phyloP scores from a whole-genome alignment of 257 asterid species.

The Gynochthodes officinalis region DNA sequence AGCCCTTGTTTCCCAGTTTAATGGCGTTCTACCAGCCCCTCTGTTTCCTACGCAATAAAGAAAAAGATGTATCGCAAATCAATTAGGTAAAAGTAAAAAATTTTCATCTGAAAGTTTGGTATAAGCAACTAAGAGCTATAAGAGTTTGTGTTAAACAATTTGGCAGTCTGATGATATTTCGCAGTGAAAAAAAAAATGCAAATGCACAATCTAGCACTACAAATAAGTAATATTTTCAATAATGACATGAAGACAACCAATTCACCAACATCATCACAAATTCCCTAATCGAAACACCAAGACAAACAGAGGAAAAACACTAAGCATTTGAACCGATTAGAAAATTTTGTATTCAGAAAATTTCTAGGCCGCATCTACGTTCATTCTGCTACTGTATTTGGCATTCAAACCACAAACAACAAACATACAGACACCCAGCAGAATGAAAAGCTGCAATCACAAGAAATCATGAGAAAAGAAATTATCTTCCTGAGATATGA shows the following conservation, averaged over 20 bases:
- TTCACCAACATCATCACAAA: neutral
- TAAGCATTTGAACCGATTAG: neutral
- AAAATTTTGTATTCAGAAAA: neutral
- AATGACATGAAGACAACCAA: neutral
- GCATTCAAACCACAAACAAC: neutral
- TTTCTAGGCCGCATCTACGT: neutral
- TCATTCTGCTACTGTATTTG: neutral
- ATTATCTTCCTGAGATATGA: neutral
- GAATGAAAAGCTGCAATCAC: neutral
- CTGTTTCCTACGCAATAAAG: conserved; percentile 34
- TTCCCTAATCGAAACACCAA: neutral
- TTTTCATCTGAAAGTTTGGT: neutral
- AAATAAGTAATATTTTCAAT: neutral
- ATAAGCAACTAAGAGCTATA: neutral
- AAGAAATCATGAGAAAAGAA: neutral
- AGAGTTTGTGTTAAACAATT: neutral
- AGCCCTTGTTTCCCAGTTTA: conserved; percentile 54
- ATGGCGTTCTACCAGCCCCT: conserved; percentile 47
- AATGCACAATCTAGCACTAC: neutral
- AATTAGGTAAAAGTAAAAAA: neutral
- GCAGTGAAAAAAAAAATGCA: neutral
- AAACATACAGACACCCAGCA: neutral
- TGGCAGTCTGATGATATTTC: neutral
- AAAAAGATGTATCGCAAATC: neutral
- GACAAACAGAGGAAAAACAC: neutral